phyloP scores from a whole-genome alignment of 192 early-diverging fungal genomes.

The Tieghemiomyces parasiticus region DNA sequence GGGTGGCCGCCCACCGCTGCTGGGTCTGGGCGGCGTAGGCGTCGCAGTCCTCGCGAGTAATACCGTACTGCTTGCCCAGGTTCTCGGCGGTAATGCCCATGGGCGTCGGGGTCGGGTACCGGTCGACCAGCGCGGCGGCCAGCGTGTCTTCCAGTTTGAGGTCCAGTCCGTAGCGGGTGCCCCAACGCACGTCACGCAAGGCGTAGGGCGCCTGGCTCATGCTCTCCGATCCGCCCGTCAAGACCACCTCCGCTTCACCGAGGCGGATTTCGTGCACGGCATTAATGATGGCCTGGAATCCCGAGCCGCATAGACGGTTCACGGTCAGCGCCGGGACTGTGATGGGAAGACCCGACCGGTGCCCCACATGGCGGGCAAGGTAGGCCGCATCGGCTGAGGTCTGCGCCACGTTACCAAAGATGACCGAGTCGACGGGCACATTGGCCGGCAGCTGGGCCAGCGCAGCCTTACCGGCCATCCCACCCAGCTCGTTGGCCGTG shows the following conservation, averaged over 20 bases:
- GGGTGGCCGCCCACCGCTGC: conserved; percentile 73
- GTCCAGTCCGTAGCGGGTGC: conserved; percentile 76
- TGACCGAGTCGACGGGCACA: conserved; percentile 68
- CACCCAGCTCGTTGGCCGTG: conserved; percentile 72
- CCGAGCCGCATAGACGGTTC: conserved; percentile 93
- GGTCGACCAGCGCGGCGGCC: conserved; percentile 71
- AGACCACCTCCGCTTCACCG: conserved; percentile 70
- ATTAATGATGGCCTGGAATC: conserved; percentile 89
- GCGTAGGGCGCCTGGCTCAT: conserved; percentile 90
- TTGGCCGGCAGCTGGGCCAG: conserved; percentile 56
- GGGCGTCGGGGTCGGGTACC: conserved; percentile 60
- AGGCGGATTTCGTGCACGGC: conserved; percentile 82
- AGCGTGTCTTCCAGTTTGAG: conserved; percentile 82
- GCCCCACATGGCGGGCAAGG: conserved; percentile 85
- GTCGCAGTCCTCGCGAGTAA: conserved; percentile 74
- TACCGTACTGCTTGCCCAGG: conserved; percentile 66
- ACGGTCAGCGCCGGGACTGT: conserved; percentile 78
- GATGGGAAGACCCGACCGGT: conserved; percentile 70
- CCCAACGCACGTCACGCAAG: conserved; percentile 65
- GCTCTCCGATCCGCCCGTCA: conserved; percentile 84
- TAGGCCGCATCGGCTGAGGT: conserved; percentile 73
- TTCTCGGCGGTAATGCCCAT: conserved; percentile 97
- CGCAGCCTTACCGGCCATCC: conserved; percentile 81
- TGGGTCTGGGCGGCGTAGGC: conserved; percentile 68
- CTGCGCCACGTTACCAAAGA: conserved; percentile 91